Conservation (phyloP, 495 filamentous ascomycete genomes). For the Penicillium lividum region DNA sequence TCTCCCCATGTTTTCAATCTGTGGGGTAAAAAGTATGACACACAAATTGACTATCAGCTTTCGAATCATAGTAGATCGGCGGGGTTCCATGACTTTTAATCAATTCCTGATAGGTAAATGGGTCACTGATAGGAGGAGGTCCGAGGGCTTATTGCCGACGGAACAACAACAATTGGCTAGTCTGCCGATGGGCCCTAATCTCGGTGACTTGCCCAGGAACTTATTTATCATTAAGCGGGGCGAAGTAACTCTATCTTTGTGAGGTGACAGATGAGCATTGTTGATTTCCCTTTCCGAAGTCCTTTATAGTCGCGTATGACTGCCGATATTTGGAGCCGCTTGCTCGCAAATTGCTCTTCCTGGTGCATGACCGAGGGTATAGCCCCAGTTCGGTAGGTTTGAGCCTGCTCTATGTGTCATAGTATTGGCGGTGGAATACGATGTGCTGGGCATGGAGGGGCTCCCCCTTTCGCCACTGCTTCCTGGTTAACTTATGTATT, state of each 20-base stretch:
- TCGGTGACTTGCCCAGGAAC: slow-evolving; percentile 5
- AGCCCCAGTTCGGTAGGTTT: neutral
- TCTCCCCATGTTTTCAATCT: slow-evolving; percentile 26
- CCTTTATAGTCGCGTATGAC: neutral
- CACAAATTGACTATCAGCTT: slow-evolving; percentile 4
- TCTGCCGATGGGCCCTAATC: slow-evolving; percentile 24
- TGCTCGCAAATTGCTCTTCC: slow-evolving; percentile 1
- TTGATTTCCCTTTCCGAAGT: neutral
- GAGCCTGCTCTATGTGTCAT: neutral
- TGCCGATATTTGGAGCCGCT: slow-evolving; percentile 17
- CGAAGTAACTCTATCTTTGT: neutral
- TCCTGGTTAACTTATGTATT: neutral
- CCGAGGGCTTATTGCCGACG: slow-evolving; percentile 21
- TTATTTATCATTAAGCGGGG: neutral
- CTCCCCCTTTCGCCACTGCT: neutral
- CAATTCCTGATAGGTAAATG: slow-evolving; percentile 1
- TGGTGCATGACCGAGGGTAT: neutral
- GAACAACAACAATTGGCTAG: slow-evolving; percentile 15
- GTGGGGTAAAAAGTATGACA: slow-evolving; percentile 22
- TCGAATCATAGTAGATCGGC: neutral
- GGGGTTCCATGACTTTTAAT: neutral
- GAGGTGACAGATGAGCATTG: slow-evolving; percentile 1
- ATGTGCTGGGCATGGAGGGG: neutral
- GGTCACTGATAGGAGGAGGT: slow-evolving; percentile 3
- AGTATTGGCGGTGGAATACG: neutral